Percentiles rank a stretch among this genome's conserved stretches.
Evolutionary conservation across 148 eudicot genomes (phyloP).

Genomic region (Bassia scoparia): DNA sequence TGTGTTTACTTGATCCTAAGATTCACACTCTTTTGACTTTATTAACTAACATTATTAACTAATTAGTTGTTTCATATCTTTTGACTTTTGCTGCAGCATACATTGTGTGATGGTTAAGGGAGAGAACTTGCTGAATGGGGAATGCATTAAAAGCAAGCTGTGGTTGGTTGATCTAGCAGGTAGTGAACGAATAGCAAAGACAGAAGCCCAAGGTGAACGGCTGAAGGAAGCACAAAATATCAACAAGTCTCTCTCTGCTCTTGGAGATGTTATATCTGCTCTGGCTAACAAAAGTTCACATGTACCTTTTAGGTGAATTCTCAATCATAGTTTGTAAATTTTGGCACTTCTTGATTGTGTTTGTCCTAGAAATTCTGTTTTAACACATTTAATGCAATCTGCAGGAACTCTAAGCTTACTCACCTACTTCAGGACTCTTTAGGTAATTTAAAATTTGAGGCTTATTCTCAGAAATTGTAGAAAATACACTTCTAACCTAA

Average conservation of each 20-base stretch:
- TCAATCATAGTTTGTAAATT: neutral
- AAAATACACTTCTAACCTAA: neutral
- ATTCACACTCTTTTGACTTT: neutral
- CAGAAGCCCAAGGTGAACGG: slow-evolving; percentile 90
- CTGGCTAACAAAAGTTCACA: slow-evolving; percentile 81
- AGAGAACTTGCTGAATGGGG: slow-evolving; percentile 73
- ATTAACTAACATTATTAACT: neutral
- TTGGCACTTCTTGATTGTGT: neutral
- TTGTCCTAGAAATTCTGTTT: slow-evolving; percentile 4
- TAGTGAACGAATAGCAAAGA: slow-evolving; percentile 85
- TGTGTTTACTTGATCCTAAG: slow-evolving; percentile 25
- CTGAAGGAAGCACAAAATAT: slow-evolving; percentile 87
- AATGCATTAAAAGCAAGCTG: slow-evolving; percentile 84
- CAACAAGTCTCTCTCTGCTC: slow-evolving; percentile 89
- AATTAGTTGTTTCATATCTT: neutral
- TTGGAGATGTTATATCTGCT: slow-evolving; percentile 91
- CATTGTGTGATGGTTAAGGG: slow-evolving; percentile 96
- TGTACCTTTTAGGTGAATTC: slow-evolving; percentile 69
- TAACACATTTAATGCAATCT: slow-evolving; percentile 1
- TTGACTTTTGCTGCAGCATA: slow-evolving; percentile 49
- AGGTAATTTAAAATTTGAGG: slow-evolving; percentile 46
- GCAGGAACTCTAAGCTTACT: slow-evolving; percentile 96
- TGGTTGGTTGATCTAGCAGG: slow-evolving; percentile 96
- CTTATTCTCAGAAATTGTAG: neutral
- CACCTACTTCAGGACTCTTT: slow-evolving; percentile 95